These are phyloP conservation scores for Hypoxylon sp. DNA, from an alignment of 2,329 filamentous ascomycete genomes.

Conservation along the genomic window DNA sequence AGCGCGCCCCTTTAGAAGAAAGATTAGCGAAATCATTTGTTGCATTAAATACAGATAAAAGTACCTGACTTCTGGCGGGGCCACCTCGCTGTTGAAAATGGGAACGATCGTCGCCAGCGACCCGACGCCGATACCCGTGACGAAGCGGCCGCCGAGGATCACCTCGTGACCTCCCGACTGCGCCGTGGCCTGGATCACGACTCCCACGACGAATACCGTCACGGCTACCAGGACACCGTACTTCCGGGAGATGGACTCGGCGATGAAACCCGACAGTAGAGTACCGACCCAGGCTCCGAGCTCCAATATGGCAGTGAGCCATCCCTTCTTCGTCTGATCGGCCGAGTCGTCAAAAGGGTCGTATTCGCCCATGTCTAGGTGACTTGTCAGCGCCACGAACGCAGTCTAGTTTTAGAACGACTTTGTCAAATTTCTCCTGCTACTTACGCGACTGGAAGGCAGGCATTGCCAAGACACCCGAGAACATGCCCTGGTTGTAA, in stretches of 20 bases:
- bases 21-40: too few species aligned
- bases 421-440: not conserved
- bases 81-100: constrained; percentile 58
- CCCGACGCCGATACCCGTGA: constrained; percentile 77
- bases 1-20: constrained; percentile 55
- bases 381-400: constrained; percentile 6
- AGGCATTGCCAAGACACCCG: constrained; percentile 69
- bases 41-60: too few species aligned
- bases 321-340: constrained; percentile 64
- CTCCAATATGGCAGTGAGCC: constrained; percentile 73
- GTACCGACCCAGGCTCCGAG: constrained; percentile 81
- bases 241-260: constrained; percentile 73
- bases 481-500: constrained; percentile 81
- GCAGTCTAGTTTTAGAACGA: not conserved
- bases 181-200: constrained; percentile 71
- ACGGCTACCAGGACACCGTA: constrained; percentile 73
- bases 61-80: constrained; percentile 53
- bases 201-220: constrained; percentile 73
- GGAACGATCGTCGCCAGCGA: constrained; percentile 73
- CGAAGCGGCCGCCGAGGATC: constrained; percentile 75
- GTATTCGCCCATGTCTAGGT: constrained; percentile 63
- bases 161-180: constrained; percentile 61
- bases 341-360: constrained; percentile 53
- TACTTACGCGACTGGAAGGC: constrained; percentile 59
- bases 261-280: constrained; percentile 73